Percentiles rank a stretch among this genome's conserved stretches.
Evolutionary conservation across 1,284 basidiomycete species (phyloP).

Genomic region (Ustilago curta): DNA sequence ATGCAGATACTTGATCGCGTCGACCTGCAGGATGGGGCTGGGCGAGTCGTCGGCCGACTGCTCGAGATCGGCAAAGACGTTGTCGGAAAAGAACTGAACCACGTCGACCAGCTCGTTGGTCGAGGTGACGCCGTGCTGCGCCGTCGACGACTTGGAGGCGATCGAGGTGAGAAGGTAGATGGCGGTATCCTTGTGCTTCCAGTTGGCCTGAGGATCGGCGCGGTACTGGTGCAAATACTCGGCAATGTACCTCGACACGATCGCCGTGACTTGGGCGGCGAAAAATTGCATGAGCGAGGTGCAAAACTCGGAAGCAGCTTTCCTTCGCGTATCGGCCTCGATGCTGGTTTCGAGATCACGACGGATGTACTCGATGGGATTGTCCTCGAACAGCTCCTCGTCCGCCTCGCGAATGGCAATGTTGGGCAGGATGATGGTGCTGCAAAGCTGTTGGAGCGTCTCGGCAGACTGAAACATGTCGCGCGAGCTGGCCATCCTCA

Average conservation of each 20-base stretch:
- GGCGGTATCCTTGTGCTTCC: slow-evolving; percentile 96
- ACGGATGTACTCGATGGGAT: slow-evolving; percentile 93
- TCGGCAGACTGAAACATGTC: slow-evolving; percentile 74
- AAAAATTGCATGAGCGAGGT: slow-evolving; percentile 85
- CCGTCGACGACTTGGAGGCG: slow-evolving; percentile 86
- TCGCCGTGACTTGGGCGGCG: slow-evolving; percentile 84
- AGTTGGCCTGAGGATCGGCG: slow-evolving; percentile 77
- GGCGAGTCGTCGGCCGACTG: slow-evolving; percentile 73
- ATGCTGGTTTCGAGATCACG: slow-evolving; percentile 79
- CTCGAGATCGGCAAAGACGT: slow-evolving; percentile 89
- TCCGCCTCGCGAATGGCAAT: slow-evolving; percentile 89
- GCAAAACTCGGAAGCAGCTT: slow-evolving; percentile 92
- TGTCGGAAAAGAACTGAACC: slow-evolving; percentile 92
- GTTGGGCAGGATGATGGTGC: slow-evolving; percentile 93
- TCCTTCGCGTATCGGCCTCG: slow-evolving; percentile 81
- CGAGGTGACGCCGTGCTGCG: slow-evolving; percentile 81
- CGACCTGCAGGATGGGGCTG: slow-evolving; percentile 88
- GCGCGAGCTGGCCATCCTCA: slow-evolving; percentile 75
- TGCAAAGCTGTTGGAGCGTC: slow-evolving; percentile 84
- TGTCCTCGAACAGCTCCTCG: slow-evolving; percentile 95
- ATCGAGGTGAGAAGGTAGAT: slow-evolving; percentile 92
- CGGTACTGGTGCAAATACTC: slow-evolving; percentile 77
- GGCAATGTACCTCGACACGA: slow-evolving; percentile 85
- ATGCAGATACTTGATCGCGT: slow-evolving; percentile 78
- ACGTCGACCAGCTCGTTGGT: slow-evolving; percentile 93